Base-by-base conservation (phyloP, 1,139 yeast genomes). In the Diutina sp. region DNA sequence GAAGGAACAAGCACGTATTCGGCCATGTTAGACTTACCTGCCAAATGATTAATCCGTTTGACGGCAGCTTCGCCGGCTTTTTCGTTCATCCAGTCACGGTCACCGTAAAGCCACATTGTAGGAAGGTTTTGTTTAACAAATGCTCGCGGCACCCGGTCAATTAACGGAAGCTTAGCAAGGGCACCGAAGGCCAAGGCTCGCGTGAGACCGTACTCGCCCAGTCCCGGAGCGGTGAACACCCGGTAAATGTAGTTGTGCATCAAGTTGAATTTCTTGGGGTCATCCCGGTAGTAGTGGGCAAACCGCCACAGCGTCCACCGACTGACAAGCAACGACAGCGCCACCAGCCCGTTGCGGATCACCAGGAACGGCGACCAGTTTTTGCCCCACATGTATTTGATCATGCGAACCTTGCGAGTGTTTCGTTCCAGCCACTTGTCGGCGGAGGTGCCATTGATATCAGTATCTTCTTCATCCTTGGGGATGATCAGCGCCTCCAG, bases 141-240 rank as follows among this genome's bases (percentile, higher is more conserved):
- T 57, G 61, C 65, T 55, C 69, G 66, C 0, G 80, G 80, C 54
- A 75, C 67, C 58, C 80, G 67, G 62, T 76, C 80, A 35, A 74
- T 63, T 51, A 76, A 66, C 2, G 80, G 80, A n/a, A 74, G 63
- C 57, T 68, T 69, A 1, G 80, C 73, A 55, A 75, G 63, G 1
- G 77, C 79, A 4, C 76, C 76, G 45, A 68, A 64, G 0, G 69
- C 75, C 58, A 76, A 68, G 8, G 76, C 63, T 57, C 79, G 66
- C 1, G 79, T 75, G 44, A 76, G 67, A 9, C 78, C 79, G 62
- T 66, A 74, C 62, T 77, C 80, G 1, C 80, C 80, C 9, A 78
- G 74, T 0, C 80, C 80, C 51, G 65, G 68, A 1, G 68, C 77
- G 58, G 67, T 72, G 62, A 76, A 74, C 2, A 71, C 64, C 58